Conservation (phyloP, 1,284 basidiomycete genomes). For the Vanrija sp. region DNA sequence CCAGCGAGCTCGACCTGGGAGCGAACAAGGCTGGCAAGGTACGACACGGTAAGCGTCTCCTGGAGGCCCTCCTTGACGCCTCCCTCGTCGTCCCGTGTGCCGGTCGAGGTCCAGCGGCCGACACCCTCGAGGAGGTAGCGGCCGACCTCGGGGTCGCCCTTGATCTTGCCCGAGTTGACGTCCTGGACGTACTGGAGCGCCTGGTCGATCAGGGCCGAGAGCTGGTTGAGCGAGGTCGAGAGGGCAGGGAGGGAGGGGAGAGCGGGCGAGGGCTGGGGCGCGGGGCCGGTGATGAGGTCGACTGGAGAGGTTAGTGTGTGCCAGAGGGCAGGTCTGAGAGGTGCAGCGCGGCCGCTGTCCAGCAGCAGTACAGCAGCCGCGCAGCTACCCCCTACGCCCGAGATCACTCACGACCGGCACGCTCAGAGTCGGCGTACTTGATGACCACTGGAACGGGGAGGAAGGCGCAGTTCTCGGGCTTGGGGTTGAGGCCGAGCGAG, state of each 20-base stretch:
- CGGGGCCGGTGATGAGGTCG: conserved; percentile 62
- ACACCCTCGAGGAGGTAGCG: conserved; percentile 90
- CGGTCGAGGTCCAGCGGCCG: conserved; percentile 60
- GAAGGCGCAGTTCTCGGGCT: conserved; percentile 89
- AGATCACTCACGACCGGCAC: conserved; percentile 68
- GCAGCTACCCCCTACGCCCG: not conserved
- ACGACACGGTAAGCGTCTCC: conserved; percentile 92
- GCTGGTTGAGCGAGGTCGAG: conserved; percentile 48
- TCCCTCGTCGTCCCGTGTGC: conserved; percentile 34
- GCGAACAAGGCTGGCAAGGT: conserved; percentile 88
- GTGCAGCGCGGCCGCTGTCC: not conserved
- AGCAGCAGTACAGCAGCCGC: not conserved
- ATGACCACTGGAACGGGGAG: conserved; percentile 79
- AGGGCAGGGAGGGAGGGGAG: conserved; percentile 41
- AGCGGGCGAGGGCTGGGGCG: conserved; percentile 37
- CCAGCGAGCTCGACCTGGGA: conserved; percentile 92
- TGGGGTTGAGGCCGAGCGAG: conserved; percentile 66
- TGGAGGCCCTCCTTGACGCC: conserved; percentile 53
- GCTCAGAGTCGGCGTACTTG: conserved; percentile 74
- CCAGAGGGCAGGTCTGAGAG: not conserved
- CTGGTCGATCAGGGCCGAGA: conserved; percentile 50
- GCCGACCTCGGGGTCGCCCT: conserved; percentile 83
- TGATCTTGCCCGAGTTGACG: conserved; percentile 70
- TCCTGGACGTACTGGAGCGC: conserved; percentile 81
- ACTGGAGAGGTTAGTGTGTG: conserved; percentile 53